These are phyloP conservation scores for Leccinum longicurvipes DNA, from an alignment of 768 basidiomycete species.

Conservation along the genomic window DNA sequence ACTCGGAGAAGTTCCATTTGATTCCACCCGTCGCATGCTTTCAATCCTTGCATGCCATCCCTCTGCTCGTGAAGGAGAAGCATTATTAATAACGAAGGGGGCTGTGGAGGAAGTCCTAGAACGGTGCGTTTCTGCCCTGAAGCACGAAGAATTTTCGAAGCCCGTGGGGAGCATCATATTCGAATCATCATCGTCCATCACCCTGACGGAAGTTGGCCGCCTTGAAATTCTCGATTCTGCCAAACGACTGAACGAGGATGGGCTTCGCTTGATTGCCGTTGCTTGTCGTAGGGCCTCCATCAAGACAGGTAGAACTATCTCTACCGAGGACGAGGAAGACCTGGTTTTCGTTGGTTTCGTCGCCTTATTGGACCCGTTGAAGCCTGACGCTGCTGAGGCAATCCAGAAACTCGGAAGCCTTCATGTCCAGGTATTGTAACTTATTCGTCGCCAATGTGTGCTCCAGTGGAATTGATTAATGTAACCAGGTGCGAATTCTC, in stretches of 20 bases:
- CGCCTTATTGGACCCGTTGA: conserved; percentile 30
- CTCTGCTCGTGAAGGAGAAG: conserved; percentile 13
- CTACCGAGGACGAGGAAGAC: conserved; percentile 28
- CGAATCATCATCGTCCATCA: conserved; percentile 14
- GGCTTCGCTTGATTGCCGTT: conserved; percentile 29
- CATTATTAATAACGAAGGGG: conserved; percentile 29
- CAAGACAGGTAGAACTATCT: conserved; percentile 17
- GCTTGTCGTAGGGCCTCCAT: conserved; percentile 21
- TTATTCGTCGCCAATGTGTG: not conserved
- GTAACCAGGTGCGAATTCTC: conserved; percentile 32
- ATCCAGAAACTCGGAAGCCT: conserved; percentile 26
- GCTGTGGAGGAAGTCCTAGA: conserved; percentile 34
- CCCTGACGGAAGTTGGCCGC: conserved; percentile 20
- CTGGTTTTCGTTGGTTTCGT: conserved; percentile 29
- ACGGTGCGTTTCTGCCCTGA: conserved; percentile 23
- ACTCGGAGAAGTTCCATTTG: conserved; percentile 35
- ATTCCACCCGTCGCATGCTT: conserved; percentile 35
- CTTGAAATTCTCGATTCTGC: conserved; percentile 25
- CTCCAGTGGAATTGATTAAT: conserved; percentile 4
- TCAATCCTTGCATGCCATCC: conserved; percentile 32
- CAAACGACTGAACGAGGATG: conserved; percentile 29
- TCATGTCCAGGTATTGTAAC: conserved; percentile 27
- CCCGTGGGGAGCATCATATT: conserved; percentile 11
- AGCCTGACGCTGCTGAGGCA: conserved; percentile 31
- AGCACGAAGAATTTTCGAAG: conserved; percentile 13